These are phyloP conservation scores for Annona squamosa DNA, from an alignment of 164 flowering plant species.

Conservation along the genomic window DNA sequence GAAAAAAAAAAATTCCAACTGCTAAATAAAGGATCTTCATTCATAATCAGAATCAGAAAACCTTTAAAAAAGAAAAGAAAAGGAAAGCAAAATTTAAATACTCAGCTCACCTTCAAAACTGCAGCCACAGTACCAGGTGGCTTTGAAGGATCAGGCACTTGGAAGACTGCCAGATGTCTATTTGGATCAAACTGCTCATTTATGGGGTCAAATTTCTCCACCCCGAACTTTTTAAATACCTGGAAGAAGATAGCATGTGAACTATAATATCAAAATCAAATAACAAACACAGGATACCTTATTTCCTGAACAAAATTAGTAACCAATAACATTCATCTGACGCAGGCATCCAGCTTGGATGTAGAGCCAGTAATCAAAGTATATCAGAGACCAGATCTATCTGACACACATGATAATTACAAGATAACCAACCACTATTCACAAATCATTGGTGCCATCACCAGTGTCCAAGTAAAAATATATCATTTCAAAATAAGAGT, in stretches of 20 bases:
- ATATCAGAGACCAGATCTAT: too few species aligned
- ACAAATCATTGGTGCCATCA: too few species aligned
- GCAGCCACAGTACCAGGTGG: constrained; percentile 65
- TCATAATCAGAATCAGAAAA: too few species aligned
- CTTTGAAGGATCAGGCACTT: constrained; percentile 71
- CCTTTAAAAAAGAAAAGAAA: too few species aligned
- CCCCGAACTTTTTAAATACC: constrained; percentile 71
- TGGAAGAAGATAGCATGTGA: constrained; percentile 16
- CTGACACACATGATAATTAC: too few species aligned
- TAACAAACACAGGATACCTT: background rate
- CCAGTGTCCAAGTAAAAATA: too few species aligned
- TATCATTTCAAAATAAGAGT: too few species aligned
- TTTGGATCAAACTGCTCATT: constrained; percentile 85
- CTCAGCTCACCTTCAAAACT: constrained; percentile 59
- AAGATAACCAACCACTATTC: too few species aligned
- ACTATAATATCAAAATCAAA: background rate
- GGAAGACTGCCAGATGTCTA: constrained; percentile 76
- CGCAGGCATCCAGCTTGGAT: too few species aligned
- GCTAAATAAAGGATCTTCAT: too few species aligned
- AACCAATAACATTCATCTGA: background rate
- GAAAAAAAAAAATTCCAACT: too few species aligned
- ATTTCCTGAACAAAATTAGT: background rate
- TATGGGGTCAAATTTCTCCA: constrained; percentile 62
- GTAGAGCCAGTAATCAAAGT: too few species aligned
- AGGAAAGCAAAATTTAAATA: background rate